Evolutionary conservation across 2,329 filamentous ascomycete genomes (phyloP), one percentile per base, ranked within the genome.

Genomic region (Venturiaceae sp.): DNA sequence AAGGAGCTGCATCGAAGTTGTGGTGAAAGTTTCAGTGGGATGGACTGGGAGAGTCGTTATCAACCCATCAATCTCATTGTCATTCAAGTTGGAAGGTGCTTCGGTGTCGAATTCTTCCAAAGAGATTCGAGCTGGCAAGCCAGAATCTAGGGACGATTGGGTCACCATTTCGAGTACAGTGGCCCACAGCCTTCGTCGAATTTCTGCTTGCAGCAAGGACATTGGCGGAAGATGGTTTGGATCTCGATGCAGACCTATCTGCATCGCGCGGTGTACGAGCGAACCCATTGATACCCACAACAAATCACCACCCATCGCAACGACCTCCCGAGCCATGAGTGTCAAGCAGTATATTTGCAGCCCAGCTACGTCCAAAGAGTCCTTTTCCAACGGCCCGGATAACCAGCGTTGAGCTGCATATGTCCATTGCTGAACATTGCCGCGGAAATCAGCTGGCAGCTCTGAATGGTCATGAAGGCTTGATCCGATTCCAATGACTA

Each of bases 351-450:
- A 61, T 1, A 69, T 63, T 58, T 75, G 72, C 3, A 75, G 57
- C 1, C 69, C 69, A 37, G 63, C 65, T 16, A 72, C 46, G 37
- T 63, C 66, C 6, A 66, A 53, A 0, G 65, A 63, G 14, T 64
- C 60, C 36, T 71, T 70, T 44, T 69, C 66, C 19, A 68, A 64
- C 4, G 71, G 71, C 0, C 68, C 71, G 2, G 64, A 61, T 1
- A 73, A 63, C 72, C 72, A 74, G 59, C 64, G 66, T 53, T 74
- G 69, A 5, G 67, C 67, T 1, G 66, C 64, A 63, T 71, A 66
- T 5, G 70, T 62, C 69, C 69, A 69, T 39, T 56, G 13, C 13
- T 57, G 21, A 26, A 58, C 55, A 7, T 13, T 46, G 26, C 47
- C 55, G 19, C 57, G 47, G 39, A 61, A 60, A 14, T 23, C 44